Base-by-base conservation (phyloP, 108 stramenopile genomes). In the Discostella pseudostelligera region DNA sequence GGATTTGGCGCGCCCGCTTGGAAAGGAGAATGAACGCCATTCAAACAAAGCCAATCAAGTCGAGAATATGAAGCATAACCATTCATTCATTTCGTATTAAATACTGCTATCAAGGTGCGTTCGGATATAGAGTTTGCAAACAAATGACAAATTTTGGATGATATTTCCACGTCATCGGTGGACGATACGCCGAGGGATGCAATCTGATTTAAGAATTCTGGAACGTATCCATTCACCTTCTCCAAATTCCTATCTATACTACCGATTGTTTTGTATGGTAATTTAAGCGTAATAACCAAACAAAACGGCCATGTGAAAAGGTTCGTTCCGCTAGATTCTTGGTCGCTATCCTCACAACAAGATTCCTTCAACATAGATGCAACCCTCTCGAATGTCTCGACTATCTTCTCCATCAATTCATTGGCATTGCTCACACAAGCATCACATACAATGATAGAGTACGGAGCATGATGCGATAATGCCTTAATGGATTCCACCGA, bases 61-160 rank as follows among this genome's bases (percentile, higher is more conserved):
- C n/a, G n/a, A n/a, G n/a, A n/a, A n/a, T n/a, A n/a, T n/a, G n/a
- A n/a, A n/a, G n/a, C n/a, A n/a, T n/a, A n/a, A n/a, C n/a, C n/a
- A n/a, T n/a, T n/a, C n/a, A n/a, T n/a, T n/a, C n/a, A n/a, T n/a
- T 40, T 58, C 17, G 67, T 51, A 22, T 72, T 43, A 39, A 81
- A 76, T 39, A 79, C 13, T 21, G 74, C 73, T 26, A 84, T 51
- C 12, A 84, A 42, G 4, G 78, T 79, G 35, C 83, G 69, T 53
- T 84, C 83, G 29, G 70, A 62, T 12, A 49, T 42, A 40, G 79
- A 81, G 61, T 84, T 84, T 9, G 83, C 83, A 65, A 81, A 73
- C 36, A 82, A 65, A 40, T 84, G 83, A n/a, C 78, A 59, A 37
- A 81, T 51, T 48, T 71, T 65, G 45, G 65, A 70, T 47, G 24